Base-by-base conservation (phyloP, 2,329 filamentous ascomycete species). In the Rhexocercosporidium sp. region DNA sequence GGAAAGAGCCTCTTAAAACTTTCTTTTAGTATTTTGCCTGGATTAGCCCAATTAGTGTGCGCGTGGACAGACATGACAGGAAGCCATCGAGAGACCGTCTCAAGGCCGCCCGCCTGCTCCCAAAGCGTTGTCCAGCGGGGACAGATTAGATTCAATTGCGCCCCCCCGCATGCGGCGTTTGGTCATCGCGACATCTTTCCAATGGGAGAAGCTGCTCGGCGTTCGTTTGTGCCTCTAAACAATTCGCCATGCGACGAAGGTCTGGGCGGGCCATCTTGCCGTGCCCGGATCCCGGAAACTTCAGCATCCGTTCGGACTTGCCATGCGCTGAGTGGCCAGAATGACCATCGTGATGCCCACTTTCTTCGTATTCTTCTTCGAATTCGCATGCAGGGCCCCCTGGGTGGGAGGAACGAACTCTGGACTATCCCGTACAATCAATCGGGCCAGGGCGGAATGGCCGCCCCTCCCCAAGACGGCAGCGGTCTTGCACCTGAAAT, bases 281-380 rank as follows among this genome's bases (percentile, higher is more conserved):
- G 31, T 54, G 44, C 47, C n/a, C 54, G 34, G 9, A 16, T 41
- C 16, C 5, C 54, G 54, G 54, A 27, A 5, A 11, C 20, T 41
- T 11, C 20, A 22, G 5, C 34, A 57, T 57, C 54, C 34, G 54
- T 20, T 57, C 54, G 54, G n/a, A 16, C 11, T 57, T 22, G 20
- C 6, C 1, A 20, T 37, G 9, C n/a, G 25, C 8, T 57, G 34
- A 57, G 9, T 41, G 54, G 54, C 34, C 18, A n/a, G 41, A n/a
- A 47, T 22, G n/a, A 2, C 14, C n/a, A 22, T 47, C 20, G n/a
- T 25, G 16, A n/a, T 8, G 20, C 34, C 54, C 11, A 12, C 16
- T 37, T 9, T 56, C 16, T 57, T 57, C 54, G 54, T 57, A 57
- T 57, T 57, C 54, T 57, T 57, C 31, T 39, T 57, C 54, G 54